Evolutionary conservation across 257 asterid species (phyloP), one percentile per base, ranked within the genome.

Genomic region (Gentiana macrophylla): DNA sequence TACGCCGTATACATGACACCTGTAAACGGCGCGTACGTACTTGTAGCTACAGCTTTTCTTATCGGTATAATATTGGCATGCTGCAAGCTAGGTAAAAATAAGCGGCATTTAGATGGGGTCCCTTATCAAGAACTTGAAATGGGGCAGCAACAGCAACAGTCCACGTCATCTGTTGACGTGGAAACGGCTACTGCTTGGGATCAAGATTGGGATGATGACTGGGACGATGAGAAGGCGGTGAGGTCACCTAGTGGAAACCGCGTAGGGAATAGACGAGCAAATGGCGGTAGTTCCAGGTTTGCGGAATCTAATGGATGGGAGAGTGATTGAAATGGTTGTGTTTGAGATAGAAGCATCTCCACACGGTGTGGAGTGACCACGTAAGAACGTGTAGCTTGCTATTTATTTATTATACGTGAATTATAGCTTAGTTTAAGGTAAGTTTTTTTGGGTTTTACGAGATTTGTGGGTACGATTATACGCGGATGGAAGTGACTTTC

Each of bases 41-140:
- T 78, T 10, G 63, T 77, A 44, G 77, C 53, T 37, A 72, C 83
- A 15, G 76, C 70, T 51, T 43, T 80, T 55, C 61, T 78, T 8
- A 62, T 80, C 2, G 84, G 74, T 57, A 70, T 66, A 37, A 36
- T 62, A 35, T 63, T 61, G 58, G 62, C 72, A 24, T 72, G 76
- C 65, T 72, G 72, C 84, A 85, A 59, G 60, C 15, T 77, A 8
- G 60, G 64, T 12, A 76, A 58, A 47, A 66, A 69, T 32, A 60
- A 45, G 41, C 69, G 77, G 37, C 81, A 65, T 55, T 70, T 65
- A 5, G 72, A 67, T n/a, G 83, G 81, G 45, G 67, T 80, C 43
- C 65, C 78, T 52, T 85, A 85, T 70, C 73, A 67, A 12, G 92
- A 69, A 69, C 81, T 82, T 57, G 86, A 85, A 70, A 80, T 85